Evolutionary conservation across 768 basidiomycete species (phyloP).

Genomic region (Saitozyma podzolica): DNA sequence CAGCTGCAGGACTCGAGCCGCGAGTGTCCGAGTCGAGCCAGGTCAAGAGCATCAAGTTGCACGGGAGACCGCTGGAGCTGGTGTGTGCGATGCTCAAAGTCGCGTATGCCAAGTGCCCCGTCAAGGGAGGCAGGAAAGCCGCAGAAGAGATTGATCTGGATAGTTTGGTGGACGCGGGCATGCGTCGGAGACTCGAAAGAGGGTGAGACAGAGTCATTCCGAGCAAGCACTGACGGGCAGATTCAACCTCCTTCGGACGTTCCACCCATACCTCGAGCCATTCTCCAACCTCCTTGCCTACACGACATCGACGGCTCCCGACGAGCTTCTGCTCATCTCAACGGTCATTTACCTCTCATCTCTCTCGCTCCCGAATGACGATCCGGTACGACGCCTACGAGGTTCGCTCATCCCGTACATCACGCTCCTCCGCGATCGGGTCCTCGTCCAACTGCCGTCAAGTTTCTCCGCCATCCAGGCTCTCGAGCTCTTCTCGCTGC

Average conservation of each 20-base stretch:
- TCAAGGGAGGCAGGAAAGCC: slow-evolving; percentile 3
- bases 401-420: slow-evolving; percentile 12
- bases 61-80: slow-evolving; percentile 36
- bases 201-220: slow-evolving; percentile 26
- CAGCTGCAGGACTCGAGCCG: too few relatives aligned
- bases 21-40: background rate
- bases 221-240: slow-evolving; percentile 15
- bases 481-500: slow-evolving; percentile 30
- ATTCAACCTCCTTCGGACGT: slow-evolving; percentile 25
- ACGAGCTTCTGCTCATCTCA: slow-evolving; percentile 11
- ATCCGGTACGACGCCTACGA: slow-evolving; percentile 7
- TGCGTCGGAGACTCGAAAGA: slow-evolving; percentile 23
- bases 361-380: slow-evolving; percentile 19
- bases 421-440: slow-evolving; percentile 15
- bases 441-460: slow-evolving; percentile 20
- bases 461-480: slow-evolving; percentile 25
- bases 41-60: slow-evolving; percentile 29
- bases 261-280: slow-evolving; percentile 37
- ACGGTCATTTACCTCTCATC: slow-evolving; percentile 31
- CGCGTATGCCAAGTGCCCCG: slow-evolving; percentile 31
- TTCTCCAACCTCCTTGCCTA: slow-evolving; percentile 2
- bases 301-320: background rate
- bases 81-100: slow-evolving; percentile 38
- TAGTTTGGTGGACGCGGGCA: slow-evolving; percentile 18
- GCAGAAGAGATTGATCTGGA: slow-evolving; percentile 28